Percentiles rank a stretch among this genome's conserved stretches.
Evolutionary conservation across 1,284 basidiomycete species (phyloP).

Genomic region (Chalciporus sp.): DNA sequence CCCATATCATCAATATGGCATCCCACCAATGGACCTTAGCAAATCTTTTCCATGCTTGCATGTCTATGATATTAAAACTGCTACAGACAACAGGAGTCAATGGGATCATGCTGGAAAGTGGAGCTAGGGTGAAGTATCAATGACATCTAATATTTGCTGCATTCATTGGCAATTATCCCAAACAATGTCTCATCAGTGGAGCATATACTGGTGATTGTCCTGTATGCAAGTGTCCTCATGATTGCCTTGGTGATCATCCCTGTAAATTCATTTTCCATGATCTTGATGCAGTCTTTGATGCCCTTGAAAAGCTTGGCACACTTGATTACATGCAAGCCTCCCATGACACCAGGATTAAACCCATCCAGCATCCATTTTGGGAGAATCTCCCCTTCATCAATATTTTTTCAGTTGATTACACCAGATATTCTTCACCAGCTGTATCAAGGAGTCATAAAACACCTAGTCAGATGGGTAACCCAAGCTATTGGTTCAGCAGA

Average conservation of each 20-base stretch:
- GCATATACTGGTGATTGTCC: slow-evolving; percentile 19
- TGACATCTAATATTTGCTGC: slow-evolving; percentile 34
- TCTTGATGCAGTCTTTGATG: not conserved
- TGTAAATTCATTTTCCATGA: not conserved
- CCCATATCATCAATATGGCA: slow-evolving; percentile 34
- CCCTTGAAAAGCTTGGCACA: no score
- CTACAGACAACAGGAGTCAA: slow-evolving; percentile 28
- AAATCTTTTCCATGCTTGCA: slow-evolving; percentile 18
- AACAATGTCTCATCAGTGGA: slow-evolving; percentile 19
- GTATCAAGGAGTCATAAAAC: slow-evolving; percentile 29
- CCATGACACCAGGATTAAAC: not conserved
- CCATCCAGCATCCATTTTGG: slow-evolving; percentile 38
- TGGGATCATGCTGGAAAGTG: slow-evolving; percentile 31
- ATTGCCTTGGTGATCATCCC: slow-evolving; percentile 5
- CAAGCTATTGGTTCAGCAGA: no score
- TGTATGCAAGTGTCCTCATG: slow-evolving; percentile 6
- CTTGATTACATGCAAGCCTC: not conserved
- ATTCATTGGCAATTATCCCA: slow-evolving; percentile 28
- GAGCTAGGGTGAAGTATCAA: slow-evolving; percentile 23
- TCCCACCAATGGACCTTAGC: slow-evolving; percentile 19
- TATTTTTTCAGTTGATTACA: slow-evolving; percentile 22
- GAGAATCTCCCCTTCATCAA: slow-evolving; percentile 34
- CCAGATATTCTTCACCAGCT: slow-evolving; percentile 41
- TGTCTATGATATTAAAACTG: slow-evolving; percentile 32
- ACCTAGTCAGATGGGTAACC: no score